These are phyloP conservation scores for Annona cherimola DNA, from an alignment of 164 flowering plant species.

Conservation along the genomic window DNA sequence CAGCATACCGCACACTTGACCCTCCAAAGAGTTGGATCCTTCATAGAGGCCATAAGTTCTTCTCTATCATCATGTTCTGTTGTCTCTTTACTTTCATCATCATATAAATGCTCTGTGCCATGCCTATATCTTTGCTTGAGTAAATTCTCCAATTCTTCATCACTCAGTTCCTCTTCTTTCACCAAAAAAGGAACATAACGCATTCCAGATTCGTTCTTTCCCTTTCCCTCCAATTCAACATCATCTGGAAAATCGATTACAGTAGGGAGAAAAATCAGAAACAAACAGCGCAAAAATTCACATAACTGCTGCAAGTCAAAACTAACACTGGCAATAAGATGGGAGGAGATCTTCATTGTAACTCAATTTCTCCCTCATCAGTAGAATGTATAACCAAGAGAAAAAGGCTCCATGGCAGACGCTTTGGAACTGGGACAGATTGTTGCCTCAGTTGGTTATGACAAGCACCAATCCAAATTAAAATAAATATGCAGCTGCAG, in stretches of 20 bases:
- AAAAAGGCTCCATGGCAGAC: neutral
- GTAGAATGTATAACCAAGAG: neutral
- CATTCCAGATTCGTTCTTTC: slow-evolving; percentile 23
- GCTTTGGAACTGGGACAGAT: neutral
- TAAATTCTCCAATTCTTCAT: slow-evolving; percentile 60
- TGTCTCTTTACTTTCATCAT: slow-evolving; percentile 43
- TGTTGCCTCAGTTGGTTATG: neutral
- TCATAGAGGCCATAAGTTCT: slow-evolving; percentile 22
- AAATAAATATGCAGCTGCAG: no score
- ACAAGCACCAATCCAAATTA: no score
- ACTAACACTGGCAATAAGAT: neutral
- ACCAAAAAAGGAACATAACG: slow-evolving; percentile 39
- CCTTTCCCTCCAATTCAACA: slow-evolving; percentile 15
- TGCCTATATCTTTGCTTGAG: slow-evolving; percentile 52
- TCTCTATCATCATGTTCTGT: slow-evolving; percentile 25
- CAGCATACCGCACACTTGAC: slow-evolving; percentile 69
- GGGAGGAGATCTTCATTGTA: neutral
- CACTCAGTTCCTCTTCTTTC: slow-evolving; percentile 70
- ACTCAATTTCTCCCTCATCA: neutral
- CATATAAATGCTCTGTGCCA: slow-evolving; percentile 39
- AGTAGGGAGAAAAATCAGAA: slow-evolving; percentile 2
- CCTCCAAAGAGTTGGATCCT: slow-evolving; percentile 69
- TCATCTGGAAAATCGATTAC: slow-evolving; percentile 45
- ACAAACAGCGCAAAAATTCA: neutral
- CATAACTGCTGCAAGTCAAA: no score